Evolutionary conservation across 306 rosid species (phyloP).

Genomic region (Gastrolobium bilobum): DNA sequence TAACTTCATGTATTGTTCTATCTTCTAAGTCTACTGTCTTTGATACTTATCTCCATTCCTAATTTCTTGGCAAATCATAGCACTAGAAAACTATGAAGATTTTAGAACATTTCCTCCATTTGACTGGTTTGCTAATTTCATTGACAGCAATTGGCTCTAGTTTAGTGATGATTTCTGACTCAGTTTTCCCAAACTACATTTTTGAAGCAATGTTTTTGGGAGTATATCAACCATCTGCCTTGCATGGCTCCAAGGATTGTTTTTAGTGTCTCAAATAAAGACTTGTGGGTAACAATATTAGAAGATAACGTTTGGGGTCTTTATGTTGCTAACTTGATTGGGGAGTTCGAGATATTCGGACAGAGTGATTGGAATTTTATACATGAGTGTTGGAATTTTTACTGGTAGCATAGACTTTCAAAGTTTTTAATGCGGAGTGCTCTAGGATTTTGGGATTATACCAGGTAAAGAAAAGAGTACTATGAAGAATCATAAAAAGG

Average conservation of each 20-base stretch:
- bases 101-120: neutral
- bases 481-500: neutral
- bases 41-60: neutral
- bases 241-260: neutral
- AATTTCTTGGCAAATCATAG: neutral
- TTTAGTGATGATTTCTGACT: too few species aligned
- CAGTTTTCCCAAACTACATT: neutral
- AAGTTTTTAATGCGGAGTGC: neutral
- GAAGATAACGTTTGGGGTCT: neutral
- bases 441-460: constrained; percentile 2
- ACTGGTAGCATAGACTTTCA: neutral
- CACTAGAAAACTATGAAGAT: constrained; percentile 9
- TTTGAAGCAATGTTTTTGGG: neutral
- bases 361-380: constrained; percentile 10
- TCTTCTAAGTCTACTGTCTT: neutral
- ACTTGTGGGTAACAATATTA: neutral
- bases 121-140: too few species aligned
- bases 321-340: constrained; percentile 10
- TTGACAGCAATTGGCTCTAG: too few species aligned
- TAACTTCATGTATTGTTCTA: neutral
- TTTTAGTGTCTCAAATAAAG: neutral
- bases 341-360: neutral
- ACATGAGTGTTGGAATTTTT: neutral
- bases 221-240: neutral
- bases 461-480: neutral